phyloP scores from a whole-genome alignment of 129 eudicot genomes.

The Arctium minus region DNA sequence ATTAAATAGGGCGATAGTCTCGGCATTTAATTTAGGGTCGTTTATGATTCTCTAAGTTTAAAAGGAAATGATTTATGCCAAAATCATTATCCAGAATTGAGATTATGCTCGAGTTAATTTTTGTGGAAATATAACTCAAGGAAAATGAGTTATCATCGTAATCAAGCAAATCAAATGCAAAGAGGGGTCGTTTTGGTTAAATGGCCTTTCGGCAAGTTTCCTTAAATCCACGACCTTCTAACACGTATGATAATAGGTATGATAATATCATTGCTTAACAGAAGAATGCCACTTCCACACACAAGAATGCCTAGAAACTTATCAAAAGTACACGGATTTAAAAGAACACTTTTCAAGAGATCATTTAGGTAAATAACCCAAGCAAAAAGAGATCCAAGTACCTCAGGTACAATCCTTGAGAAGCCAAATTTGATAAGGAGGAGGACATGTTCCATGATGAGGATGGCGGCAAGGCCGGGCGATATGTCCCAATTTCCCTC shows the following conservation, averaged over 20 bases:
- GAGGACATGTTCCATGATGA: constrained; percentile 83
- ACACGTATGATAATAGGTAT: neutral
- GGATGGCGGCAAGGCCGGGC: constrained; percentile 94
- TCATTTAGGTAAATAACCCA: neutral
- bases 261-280: neutral
- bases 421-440: constrained; percentile 85
- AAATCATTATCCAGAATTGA: too few relatives aligned
- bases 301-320: neutral
- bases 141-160: too few relatives aligned
- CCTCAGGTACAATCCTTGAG: constrained; percentile 89
- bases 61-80: too few relatives aligned
- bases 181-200: neutral
- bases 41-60: too few relatives aligned
- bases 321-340: too few relatives aligned
- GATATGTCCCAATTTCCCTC: constrained; percentile 87
- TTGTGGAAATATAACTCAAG: too few relatives aligned
- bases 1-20: too few relatives aligned
- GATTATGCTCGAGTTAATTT: too few relatives aligned
- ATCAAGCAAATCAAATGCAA: neutral
- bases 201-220: neutral
- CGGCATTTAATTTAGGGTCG: too few relatives aligned
- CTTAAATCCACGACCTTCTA: neutral
- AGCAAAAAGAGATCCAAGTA: constrained; percentile 3
- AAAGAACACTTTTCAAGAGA: neutral
- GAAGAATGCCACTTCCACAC: neutral